Evolutionary conservation across 257 asterid species (phyloP).

Genomic region (Paulownia fortunei): DNA sequence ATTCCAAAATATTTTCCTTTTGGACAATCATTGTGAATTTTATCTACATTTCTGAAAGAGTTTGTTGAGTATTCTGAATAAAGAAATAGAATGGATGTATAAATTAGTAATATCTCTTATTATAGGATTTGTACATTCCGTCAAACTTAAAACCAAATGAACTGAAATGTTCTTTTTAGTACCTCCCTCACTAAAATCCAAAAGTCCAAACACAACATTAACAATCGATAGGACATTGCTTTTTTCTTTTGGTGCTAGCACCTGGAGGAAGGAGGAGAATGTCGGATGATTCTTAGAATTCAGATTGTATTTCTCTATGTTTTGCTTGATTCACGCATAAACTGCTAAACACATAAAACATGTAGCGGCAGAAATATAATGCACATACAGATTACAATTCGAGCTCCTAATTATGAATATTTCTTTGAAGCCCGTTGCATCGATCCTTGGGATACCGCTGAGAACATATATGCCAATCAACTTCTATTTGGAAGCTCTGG

Average conservation of each 20-base stretch:
- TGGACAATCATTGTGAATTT: too few species aligned
- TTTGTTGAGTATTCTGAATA: too few species aligned
- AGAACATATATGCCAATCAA: constrained; percentile 79
- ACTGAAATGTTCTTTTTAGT: neutral
- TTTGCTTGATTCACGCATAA: neutral
- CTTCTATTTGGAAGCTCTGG: constrained; percentile 80
- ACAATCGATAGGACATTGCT: neutral
- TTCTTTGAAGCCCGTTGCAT: constrained; percentile 75
- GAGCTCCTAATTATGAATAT: constrained; percentile 16
- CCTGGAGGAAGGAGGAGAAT: neutral
- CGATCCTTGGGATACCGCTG: constrained; percentile 74
- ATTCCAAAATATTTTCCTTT: too few species aligned
- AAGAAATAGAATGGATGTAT: too few species aligned
- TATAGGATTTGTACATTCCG: too few species aligned
- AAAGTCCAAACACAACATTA: neutral
- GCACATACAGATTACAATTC: neutral
- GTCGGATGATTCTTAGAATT: neutral
- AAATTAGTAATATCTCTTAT: too few species aligned
- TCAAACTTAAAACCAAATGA: too few species aligned
- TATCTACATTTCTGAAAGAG: too few species aligned
- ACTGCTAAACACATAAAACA: neutral
- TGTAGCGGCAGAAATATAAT: constrained; percentile 1
- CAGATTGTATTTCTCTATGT: neutral
- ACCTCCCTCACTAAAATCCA: neutral
- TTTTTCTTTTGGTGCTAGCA: neutral